Percentiles rank a stretch among this genome's conserved stretches.
phyloP scores from a whole-genome alignment of 2,329 filamentous ascomycete genomes.

The Alternaria sp. region DNA sequence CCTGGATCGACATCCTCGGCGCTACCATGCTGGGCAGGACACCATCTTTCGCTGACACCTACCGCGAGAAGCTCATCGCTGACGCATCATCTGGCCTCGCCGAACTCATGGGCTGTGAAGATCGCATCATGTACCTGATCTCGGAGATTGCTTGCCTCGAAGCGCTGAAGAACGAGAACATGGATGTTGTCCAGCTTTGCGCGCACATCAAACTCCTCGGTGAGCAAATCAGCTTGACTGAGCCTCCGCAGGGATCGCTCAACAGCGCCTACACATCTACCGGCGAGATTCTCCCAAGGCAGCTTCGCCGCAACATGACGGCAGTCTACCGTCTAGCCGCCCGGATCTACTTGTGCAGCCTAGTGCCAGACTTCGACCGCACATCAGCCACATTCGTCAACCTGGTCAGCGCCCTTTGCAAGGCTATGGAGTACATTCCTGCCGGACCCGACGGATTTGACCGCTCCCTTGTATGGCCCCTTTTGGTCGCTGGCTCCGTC shows the following conservation, averaged over 20 bases:
- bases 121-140: constrained; percentile 96
- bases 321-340: constrained; percentile 89
- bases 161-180: constrained; percentile 77
- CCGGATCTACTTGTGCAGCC: constrained; percentile 93
- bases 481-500: constrained; percentile 83
- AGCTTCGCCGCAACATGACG: constrained; percentile 88
- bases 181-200: constrained; percentile 86
- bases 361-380: constrained; percentile 87
- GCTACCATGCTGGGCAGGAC: constrained; percentile 88
- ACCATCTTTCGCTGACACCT: constrained; percentile 91
- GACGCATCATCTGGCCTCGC: constrained; percentile 74
- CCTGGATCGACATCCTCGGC: constrained; percentile 97
- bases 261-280: constrained; percentile 64
- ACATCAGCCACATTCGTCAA: constrained; percentile 75
- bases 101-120: constrained; percentile 97
- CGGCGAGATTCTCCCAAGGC: constrained; percentile 79
- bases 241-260: constrained; percentile 60
- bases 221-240: constrained; percentile 82
- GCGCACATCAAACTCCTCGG: constrained; percentile 88
- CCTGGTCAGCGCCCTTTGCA: constrained; percentile 78
- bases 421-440: constrained; percentile 81
- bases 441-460: constrained; percentile 83
- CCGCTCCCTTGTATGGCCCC: constrained; percentile 89
- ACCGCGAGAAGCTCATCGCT: constrained; percentile 86
- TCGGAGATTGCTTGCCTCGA: constrained; percentile 97